Conservation (phyloP, 129 eudicot genomes). For the Tagetes patula region DNA sequence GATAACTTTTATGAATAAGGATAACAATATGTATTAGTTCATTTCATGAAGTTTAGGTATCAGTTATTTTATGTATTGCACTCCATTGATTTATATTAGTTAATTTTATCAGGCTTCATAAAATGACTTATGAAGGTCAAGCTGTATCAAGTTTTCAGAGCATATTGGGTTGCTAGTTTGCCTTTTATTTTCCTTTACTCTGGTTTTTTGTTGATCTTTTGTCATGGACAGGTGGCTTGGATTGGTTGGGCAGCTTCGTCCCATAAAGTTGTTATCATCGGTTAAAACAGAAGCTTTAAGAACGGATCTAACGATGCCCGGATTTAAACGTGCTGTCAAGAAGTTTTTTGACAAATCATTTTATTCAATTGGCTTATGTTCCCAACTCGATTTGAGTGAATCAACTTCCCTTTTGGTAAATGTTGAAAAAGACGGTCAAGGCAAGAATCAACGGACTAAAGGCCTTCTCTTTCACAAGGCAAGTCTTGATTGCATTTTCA, state of each 20-base stretch:
- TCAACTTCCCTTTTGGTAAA: conserved; percentile 55
- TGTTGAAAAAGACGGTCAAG: conserved; percentile 63
- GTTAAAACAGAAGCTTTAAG: conserved; percentile 44
- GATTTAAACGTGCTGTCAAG: conserved; percentile 48
- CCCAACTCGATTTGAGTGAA: conserved; percentile 48
- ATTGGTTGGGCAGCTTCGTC: conserved; percentile 75
- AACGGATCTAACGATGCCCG: conserved; percentile 38
- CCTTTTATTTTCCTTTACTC: not conserved
- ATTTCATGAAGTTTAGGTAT: conserved; percentile 7
- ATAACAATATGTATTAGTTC: not conserved
- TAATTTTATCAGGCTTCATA: not conserved
- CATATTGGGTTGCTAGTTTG: conserved; percentile 1
- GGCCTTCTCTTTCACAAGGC: conserved; percentile 69
- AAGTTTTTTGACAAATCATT: conserved; percentile 69
- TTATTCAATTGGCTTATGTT: conserved; percentile 53
- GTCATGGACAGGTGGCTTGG: conserved; percentile 73
- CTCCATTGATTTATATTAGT: not conserved
- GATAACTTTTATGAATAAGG: not conserved
- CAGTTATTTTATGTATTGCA: not conserved
- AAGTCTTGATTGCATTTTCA: conserved; percentile 29
- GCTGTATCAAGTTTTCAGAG: not conserved
- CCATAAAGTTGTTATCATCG: conserved; percentile 62
- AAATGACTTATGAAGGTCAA: conserved; percentile 11
- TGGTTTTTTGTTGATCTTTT: conserved; percentile 10
- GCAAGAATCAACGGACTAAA: conserved; percentile 48